phyloP scores from a whole-genome alignment of 495 filamentous ascomycete species.

The Neurospora sp. region DNA sequence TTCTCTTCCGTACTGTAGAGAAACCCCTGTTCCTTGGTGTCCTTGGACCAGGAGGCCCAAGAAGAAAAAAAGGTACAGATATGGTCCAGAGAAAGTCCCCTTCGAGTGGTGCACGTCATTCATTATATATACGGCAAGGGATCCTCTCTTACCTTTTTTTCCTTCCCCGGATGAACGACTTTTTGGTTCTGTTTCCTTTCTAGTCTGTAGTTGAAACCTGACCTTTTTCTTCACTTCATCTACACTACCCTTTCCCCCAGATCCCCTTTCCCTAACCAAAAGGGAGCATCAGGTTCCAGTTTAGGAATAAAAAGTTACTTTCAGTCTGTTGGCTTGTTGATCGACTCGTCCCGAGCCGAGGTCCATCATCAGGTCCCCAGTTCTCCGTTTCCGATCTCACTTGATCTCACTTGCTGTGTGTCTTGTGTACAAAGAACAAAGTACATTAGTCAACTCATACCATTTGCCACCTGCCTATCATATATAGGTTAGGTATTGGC shows the following conservation, averaged over 20 bases:
- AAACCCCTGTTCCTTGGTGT: neutral
- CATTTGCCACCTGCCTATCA: neutral
- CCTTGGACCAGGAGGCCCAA: neutral
- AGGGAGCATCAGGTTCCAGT: neutral
- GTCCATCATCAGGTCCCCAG: neutral
- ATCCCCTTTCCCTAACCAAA: neutral
- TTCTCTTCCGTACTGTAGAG: neutral
- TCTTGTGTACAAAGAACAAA: neutral
- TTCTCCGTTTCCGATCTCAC: neutral
- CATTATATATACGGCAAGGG: neutral
- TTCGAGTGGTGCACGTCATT: neutral
- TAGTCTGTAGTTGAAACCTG: neutral
- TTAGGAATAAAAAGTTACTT: neutral
- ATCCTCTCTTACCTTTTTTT: neutral
- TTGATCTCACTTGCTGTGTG: neutral
- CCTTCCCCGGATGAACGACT: neutral
- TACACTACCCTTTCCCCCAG: neutral
- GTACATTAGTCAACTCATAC: neutral
- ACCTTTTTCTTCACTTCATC: neutral
- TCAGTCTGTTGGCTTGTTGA: neutral
- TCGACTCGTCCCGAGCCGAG: constrained; percentile 3
- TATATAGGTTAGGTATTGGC: neutral
- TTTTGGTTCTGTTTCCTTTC: neutral
- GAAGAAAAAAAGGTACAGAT: neutral
- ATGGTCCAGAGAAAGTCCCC: neutral